A percentile compares a stretch with the other conserved stretches of the same genome.
phyloP scores from a whole-genome alignment of 805 yeast species.

The Saccharomycopsis selenospora region DNA sequence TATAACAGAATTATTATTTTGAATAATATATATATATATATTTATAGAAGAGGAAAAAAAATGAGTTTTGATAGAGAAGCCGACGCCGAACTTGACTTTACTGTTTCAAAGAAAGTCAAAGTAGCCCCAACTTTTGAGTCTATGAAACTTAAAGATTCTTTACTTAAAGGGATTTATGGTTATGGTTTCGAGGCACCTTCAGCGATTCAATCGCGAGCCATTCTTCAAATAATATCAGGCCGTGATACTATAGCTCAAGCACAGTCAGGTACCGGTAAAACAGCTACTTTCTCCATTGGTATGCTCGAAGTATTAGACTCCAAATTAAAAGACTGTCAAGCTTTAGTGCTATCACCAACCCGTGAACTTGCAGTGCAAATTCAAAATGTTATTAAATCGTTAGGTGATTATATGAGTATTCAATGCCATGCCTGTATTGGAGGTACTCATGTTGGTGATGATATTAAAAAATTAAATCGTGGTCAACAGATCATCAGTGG shows the following conservation, averaged over 20 bases:
- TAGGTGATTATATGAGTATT: conserved; percentile 84
- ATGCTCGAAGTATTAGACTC: conserved; percentile 82
- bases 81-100: conserved; percentile 55
- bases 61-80: conserved; percentile 57
- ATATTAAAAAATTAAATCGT: conserved; percentile 59
- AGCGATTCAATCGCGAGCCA: conserved; percentile 96
- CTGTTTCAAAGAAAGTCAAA: conserved; percentile 49
- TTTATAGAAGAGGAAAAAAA: conserved; percentile 1
- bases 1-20: too few relatives aligned
- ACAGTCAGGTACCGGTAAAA: conserved; percentile 98
- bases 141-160: conserved; percentile 61
- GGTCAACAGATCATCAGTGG: conserved; percentile 94
- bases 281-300: conserved; percentile 95
- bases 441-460: conserved; percentile 79
- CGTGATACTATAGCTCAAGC: conserved; percentile 98
- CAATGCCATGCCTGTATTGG: conserved; percentile 91
- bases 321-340: conserved; percentile 70
- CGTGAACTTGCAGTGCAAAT: conserved; percentile 94
- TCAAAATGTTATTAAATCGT: conserved; percentile 74
- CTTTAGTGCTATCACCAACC: conserved; percentile 88
- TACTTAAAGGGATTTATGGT: conserved; percentile 58
- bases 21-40: too few relatives aligned
- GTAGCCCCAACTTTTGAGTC: conserved; percentile 66
- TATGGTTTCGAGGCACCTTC: conserved; percentile 96
- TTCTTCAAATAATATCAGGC: conserved; percentile 87